Conservation (phyloP, 1,284 basidiomycete genomes). For the Ustilago loliicola region DNA sequence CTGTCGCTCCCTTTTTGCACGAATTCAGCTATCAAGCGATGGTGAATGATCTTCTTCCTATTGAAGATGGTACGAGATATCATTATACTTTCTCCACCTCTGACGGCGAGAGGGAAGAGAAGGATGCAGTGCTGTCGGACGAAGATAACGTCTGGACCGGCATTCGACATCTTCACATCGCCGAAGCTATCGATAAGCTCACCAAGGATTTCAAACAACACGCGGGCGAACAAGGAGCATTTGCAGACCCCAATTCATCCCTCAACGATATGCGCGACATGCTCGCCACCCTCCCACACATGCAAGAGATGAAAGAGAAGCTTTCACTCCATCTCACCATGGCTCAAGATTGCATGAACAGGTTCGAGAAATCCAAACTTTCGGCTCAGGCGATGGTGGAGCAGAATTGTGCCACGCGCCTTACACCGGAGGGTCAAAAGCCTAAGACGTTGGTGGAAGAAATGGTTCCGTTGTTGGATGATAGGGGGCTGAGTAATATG, state of each 20-base stretch:
- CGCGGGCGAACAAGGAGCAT: slow-evolving; percentile 90
- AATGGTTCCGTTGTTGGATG: slow-evolving; percentile 96
- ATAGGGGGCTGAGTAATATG: slow-evolving; percentile 76
- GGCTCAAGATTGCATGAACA: slow-evolving; percentile 95
- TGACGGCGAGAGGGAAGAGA: slow-evolving; percentile 84
- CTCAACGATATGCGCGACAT: slow-evolving; percentile 99
- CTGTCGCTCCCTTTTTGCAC: slow-evolving; percentile 88
- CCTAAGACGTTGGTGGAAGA: slow-evolving; percentile 83
- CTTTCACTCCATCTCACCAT: slow-evolving; percentile 96
- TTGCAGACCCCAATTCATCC: slow-evolving; percentile 78
- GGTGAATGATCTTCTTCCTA: slow-evolving; percentile 91
- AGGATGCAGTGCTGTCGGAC: slow-evolving; percentile 85
- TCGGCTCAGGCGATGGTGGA: slow-evolving; percentile 90
- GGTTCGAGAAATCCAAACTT: slow-evolving; percentile 90
- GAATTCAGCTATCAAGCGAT: slow-evolving; percentile 99
- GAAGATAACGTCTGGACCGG: slow-evolving; percentile 90
- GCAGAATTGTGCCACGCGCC: slow-evolving; percentile 75
- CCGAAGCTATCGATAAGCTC: slow-evolving; percentile 95
- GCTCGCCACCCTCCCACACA: slow-evolving; percentile 94
- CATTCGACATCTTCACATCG: slow-evolving; percentile 96
- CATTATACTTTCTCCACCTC: slow-evolving; percentile 75
- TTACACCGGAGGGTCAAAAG: slow-evolving; percentile 66
- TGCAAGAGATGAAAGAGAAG: slow-evolving; percentile 94
- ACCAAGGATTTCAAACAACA: slow-evolving; percentile 96
- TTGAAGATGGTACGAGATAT: slow-evolving; percentile 84